A percentile compares a stretch with the other conserved stretches of the same genome.
These are phyloP conservation scores for Trichophyton mentagrophytes DNA, from an alignment of 2,329 filamentous ascomycete genomes.

Conservation along the genomic window DNA sequence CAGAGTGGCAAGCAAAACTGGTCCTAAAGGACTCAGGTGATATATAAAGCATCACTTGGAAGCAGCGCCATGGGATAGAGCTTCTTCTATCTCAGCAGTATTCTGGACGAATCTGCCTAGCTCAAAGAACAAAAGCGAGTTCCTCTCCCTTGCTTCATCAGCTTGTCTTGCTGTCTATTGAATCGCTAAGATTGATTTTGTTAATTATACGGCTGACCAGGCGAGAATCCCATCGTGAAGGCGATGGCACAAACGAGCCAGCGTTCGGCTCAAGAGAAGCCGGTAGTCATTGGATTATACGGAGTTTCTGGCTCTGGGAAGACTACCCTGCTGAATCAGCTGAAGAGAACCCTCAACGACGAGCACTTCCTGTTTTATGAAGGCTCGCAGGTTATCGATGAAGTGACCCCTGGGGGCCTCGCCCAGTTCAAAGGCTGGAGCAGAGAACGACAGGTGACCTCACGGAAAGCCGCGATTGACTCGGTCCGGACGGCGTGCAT, in stretches of 20 bases:
- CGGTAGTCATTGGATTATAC: constrained; percentile 41
- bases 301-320: constrained; percentile 46
- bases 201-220: too few relatives aligned
- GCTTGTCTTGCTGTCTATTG: too few relatives aligned
- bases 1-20: too few relatives aligned
- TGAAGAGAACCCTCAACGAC: constrained; percentile 27
- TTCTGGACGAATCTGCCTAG: too few relatives aligned
- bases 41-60: too few relatives aligned
- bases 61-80: too few relatives aligned
- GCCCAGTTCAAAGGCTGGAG: constrained; percentile 33
- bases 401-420: constrained; percentile 36
- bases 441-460: constrained; percentile 25
- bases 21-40: too few relatives aligned
- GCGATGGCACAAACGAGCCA: background rate
- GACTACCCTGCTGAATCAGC: constrained; percentile 31
- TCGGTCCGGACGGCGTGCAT: constrained; percentile 30
- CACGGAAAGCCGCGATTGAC: constrained; percentile 37
- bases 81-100: too few relatives aligned
- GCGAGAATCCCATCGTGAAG: too few relatives aligned
- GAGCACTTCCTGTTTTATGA: constrained; percentile 39
- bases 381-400: constrained; percentile 38
- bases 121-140: too few relatives aligned
- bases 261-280: background rate
- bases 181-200: too few relatives aligned
- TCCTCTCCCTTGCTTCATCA: too few relatives aligned